Percentiles rank a stretch among this genome's conserved stretches.
Evolutionary conservation across 2,329 filamentous ascomycete species (phyloP).

Genomic region (Calonectria leucothoes): DNA sequence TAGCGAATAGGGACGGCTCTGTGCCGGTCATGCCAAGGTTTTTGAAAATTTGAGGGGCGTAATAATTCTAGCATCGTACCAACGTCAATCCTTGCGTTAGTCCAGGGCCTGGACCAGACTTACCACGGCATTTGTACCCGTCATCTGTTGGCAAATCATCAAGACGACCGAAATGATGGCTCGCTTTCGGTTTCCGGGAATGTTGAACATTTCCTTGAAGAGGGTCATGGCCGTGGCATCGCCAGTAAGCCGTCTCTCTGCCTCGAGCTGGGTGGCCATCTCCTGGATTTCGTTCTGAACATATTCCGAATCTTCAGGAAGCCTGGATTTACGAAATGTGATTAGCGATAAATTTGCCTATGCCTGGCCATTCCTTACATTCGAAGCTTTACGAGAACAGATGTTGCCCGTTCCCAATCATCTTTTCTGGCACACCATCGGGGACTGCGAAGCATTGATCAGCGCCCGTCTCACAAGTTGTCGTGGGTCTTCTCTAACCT

Average conservation of each 20-base stretch:
- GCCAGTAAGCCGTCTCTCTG: constrained; percentile 68
- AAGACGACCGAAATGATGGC: constrained; percentile 70
- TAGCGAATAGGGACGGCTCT: constrained; percentile 74
- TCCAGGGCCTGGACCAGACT: not conserved
- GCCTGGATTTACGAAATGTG: constrained; percentile 43
- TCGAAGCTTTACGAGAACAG: constrained; percentile 64
- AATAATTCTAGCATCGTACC: constrained; percentile 65
- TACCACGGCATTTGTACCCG: constrained; percentile 60
- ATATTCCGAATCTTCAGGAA: constrained; percentile 66
- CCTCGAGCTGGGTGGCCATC: constrained; percentile 70
- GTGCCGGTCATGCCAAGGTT: constrained; percentile 70
- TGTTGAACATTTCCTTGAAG: constrained; percentile 72
- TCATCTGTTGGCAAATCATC: constrained; percentile 80
- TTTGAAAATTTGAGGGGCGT: constrained; percentile 76
- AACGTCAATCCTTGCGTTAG: not conserved
- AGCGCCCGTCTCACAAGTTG: not conserved
- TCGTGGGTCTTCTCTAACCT: constrained; percentile 40
- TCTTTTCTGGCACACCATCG: constrained; percentile 76
- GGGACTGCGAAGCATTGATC: constrained; percentile 61
- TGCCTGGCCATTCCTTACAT: constrained; percentile 37
- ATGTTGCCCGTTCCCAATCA: constrained; percentile 72
- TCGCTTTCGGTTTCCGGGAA: constrained; percentile 71
- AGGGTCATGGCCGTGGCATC: constrained; percentile 66
- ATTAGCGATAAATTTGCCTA: not conserved
- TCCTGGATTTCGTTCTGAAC: constrained; percentile 69